These are phyloP conservation scores for Populus simonii DNA, from an alignment of 345 rosid species.

Conservation along the genomic window DNA sequence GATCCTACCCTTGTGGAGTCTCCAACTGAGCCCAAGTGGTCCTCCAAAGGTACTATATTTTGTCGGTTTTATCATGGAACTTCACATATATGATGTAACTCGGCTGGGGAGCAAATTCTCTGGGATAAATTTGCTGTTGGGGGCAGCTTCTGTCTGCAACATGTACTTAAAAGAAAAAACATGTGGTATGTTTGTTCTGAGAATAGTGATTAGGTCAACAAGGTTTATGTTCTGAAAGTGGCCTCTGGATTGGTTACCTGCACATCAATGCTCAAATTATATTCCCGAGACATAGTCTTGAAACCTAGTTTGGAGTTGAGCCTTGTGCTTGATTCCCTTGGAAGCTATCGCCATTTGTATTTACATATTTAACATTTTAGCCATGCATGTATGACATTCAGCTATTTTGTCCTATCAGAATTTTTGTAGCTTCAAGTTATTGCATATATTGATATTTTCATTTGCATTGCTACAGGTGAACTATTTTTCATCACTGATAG, in stretches of 20 bases:
- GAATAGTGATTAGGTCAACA: no score
- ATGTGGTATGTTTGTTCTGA: no score
- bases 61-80: not conserved
- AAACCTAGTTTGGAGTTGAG: not conserved
- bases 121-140: no score
- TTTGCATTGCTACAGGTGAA: conserved; percentile 64
- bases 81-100: no score
- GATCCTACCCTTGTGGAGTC: conserved; percentile 74
- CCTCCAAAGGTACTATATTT: conserved; percentile 57
- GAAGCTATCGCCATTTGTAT: not conserved
- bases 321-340: not conserved
- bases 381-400: not conserved
- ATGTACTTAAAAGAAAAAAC: no score
- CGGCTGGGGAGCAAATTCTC: not conserved
- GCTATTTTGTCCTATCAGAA: not conserved
- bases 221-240: no score
- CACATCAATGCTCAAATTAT: not conserved
- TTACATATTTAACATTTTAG: not conserved
- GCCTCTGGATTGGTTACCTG: not conserved
- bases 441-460: conserved; percentile 1
- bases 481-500: conserved; percentile 78
- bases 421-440: not conserved
- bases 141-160: no score
- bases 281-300: not conserved
- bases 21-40: conserved; percentile 95